phyloP scores from a whole-genome alignment of 805 yeast genomes.

The Candida nitratophila region DNA sequence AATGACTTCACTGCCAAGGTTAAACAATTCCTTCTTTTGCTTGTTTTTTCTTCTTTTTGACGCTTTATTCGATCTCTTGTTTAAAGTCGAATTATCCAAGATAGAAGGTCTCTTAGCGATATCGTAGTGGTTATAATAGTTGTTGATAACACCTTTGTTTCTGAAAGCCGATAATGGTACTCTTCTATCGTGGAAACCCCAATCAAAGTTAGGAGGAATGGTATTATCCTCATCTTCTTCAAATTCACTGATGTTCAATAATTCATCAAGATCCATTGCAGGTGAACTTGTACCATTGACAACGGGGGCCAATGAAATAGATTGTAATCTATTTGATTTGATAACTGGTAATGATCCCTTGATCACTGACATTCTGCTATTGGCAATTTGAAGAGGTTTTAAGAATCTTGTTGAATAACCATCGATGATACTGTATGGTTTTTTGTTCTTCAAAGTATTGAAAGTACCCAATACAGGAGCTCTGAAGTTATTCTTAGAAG shows the following conservation, averaged over 20 bases:
- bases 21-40: slow-evolving; percentile 20
- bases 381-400: slow-evolving; percentile 30
- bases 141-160: slow-evolving; percentile 52
- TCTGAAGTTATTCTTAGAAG: slow-evolving; percentile 74
- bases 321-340: not conserved
- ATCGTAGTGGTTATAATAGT: slow-evolving; percentile 2
- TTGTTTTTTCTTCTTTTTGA: slow-evolving; percentile 25
- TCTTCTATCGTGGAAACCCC: slow-evolving; percentile 31
- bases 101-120: not conserved
- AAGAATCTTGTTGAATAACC: slow-evolving; percentile 87
- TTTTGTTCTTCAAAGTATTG: slow-evolving; percentile 62
- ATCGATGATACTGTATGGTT: slow-evolving; percentile 91
- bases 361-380: slow-evolving; percentile 16
- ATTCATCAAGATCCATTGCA: slow-evolving; percentile 57
- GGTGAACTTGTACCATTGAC: slow-evolving; percentile 1
- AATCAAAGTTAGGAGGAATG: slow-evolving; percentile 8
- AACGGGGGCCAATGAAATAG: not conserved
- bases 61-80: slow-evolving; percentile 3
- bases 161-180: slow-evolving; percentile 89
- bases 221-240: slow-evolving; percentile 59
- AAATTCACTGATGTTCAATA: slow-evolving; percentile 80
- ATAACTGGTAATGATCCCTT: slow-evolving; percentile 12
- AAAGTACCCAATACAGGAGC: slow-evolving; percentile 94
- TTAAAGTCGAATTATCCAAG: not conserved
- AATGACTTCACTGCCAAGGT: slow-evolving; percentile 17